These are phyloP conservation scores for Tephrocybe sp. DNA, from an alignment of 768 basidiomycete genomes.

Conservation along the genomic window DNA sequence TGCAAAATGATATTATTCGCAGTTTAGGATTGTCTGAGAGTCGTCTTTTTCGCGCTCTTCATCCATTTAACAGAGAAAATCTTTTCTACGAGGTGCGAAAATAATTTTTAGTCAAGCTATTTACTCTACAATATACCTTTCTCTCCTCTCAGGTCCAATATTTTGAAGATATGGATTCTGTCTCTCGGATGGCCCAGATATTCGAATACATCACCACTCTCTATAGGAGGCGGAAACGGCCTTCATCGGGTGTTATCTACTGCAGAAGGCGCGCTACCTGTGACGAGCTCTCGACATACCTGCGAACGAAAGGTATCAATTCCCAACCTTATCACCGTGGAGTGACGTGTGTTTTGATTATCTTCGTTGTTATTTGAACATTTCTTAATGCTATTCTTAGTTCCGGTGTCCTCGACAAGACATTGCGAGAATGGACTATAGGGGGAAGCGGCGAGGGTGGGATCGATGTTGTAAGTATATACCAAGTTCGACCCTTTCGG, in stretches of 20 bases:
- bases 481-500: neutral
- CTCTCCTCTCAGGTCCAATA: conserved; percentile 59
- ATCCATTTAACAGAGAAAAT: conserved; percentile 81
- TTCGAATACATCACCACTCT: conserved; percentile 64
- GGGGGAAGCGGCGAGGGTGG: conserved; percentile 52
- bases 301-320: conserved; percentile 66
- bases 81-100: conserved; percentile 75
- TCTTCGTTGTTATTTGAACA: neutral
- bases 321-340: conserved; percentile 78
- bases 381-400: conserved; percentile 27
- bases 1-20: conserved; percentile 70
- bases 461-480: conserved; percentile 58
- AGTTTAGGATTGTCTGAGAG: conserved; percentile 61
- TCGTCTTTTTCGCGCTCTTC: conserved; percentile 61
- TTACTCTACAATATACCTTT: neutral
- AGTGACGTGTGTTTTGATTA: conserved; percentile 42
- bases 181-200: conserved; percentile 63
- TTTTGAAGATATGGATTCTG: conserved; percentile 48
- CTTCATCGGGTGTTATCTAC: conserved; percentile 77
- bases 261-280: conserved; percentile 70
- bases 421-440: conserved; percentile 58
- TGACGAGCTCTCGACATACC: conserved; percentile 61
- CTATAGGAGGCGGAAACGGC: conserved; percentile 54
- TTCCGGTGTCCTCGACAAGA: conserved; percentile 51
- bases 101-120: neutral